phyloP scores from a whole-genome alignment of 2,329 filamentous ascomycete species.

The Blastomyces gilchristii region DNA sequence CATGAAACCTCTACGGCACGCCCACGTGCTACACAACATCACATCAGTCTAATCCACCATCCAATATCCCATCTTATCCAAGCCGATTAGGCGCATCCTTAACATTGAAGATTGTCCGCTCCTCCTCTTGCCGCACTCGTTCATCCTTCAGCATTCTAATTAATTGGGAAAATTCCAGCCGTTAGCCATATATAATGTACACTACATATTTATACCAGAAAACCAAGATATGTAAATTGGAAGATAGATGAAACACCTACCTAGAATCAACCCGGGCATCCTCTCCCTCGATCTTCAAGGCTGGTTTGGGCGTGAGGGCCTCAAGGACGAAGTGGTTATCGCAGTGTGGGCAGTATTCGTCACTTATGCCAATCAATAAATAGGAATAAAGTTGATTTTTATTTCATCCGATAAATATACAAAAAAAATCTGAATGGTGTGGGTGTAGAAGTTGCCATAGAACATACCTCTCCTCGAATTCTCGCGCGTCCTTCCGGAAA shows the following conservation, averaged over 20 bases:
- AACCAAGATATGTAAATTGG: not conserved
- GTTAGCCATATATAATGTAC: not conserved
- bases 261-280: slow-evolving; percentile 75
- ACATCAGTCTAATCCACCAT: not conserved
- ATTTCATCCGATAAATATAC: not conserved
- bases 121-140: slow-evolving; percentile 51
- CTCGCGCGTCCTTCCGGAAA: slow-evolving; percentile 84
- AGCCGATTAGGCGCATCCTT: slow-evolving; percentile 64
- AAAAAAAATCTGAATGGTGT: not conserved
- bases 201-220: not conserved
- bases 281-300: slow-evolving; percentile 79
- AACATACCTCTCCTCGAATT: slow-evolving; percentile 70
- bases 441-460: not conserved
- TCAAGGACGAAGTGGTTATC: slow-evolving; percentile 98
- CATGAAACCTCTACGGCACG: not conserved
- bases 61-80: slow-evolving; percentile 44
- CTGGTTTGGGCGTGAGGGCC: slow-evolving; percentile 70
- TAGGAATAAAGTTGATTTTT: not conserved
- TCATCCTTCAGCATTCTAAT: slow-evolving; percentile 86
- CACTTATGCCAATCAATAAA: slow-evolving; percentile 40
- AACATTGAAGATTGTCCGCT: slow-evolving; percentile 64
- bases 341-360: slow-evolving; percentile 98
- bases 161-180: not conserved
- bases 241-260: slow-evolving; percentile 23
- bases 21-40: not conserved